Percentiles rank a stretch among this genome's conserved stretches.
phyloP scores from a whole-genome alignment of 352 stramenopile genomes.

The Globisporangium paroecandrum region DNA sequence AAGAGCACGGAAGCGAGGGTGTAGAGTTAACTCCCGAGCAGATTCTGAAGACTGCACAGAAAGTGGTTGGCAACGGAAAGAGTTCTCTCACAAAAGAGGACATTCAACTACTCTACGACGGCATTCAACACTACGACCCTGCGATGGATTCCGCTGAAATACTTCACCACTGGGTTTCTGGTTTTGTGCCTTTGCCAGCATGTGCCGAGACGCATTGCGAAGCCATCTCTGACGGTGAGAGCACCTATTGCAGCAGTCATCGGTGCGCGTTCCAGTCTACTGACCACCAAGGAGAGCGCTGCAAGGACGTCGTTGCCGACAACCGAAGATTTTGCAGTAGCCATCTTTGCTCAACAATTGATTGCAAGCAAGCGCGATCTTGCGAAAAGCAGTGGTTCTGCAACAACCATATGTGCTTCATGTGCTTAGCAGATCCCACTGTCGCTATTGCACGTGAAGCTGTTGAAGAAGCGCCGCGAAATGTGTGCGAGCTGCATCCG shows the following conservation, averaged over 20 bases:
- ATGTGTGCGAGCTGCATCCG: conserved; percentile 43
- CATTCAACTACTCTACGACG: conserved; percentile 35
- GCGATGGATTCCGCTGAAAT: conserved; percentile 52
- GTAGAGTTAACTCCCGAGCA: not conserved
- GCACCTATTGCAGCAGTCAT: conserved; percentile 25
- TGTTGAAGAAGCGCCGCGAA: conserved; percentile 41
- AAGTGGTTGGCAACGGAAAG: not conserved
- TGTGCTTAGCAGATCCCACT: conserved; percentile 32
- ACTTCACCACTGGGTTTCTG: conserved; percentile 53
- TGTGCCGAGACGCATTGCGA: conserved; percentile 34
- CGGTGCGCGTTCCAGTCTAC: conserved; percentile 18
- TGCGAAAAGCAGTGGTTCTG: conserved; percentile 39
- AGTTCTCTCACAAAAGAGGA: conserved; percentile 24
- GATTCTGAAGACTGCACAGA: not conserved
- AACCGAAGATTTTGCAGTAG: conserved; percentile 37
- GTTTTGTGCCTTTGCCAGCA: conserved; percentile 40
- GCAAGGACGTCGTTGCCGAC: conserved; percentile 21
- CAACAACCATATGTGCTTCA: conserved; percentile 50
- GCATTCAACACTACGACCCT: conserved; percentile 59
- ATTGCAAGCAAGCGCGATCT: conserved; percentile 37
- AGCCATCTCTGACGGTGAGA: conserved; percentile 27
- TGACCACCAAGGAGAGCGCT: conserved; percentile 17
- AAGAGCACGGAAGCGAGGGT: not conserved
- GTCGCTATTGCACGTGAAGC: conserved; percentile 23
- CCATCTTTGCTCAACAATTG: conserved; percentile 38